A percentile compares a stretch with the other conserved stretches of the same genome.
Evolutionary conservation across 371 early-diverging fungal species (phyloP).

Genomic region (Nosema muscidifuracis): DNA sequence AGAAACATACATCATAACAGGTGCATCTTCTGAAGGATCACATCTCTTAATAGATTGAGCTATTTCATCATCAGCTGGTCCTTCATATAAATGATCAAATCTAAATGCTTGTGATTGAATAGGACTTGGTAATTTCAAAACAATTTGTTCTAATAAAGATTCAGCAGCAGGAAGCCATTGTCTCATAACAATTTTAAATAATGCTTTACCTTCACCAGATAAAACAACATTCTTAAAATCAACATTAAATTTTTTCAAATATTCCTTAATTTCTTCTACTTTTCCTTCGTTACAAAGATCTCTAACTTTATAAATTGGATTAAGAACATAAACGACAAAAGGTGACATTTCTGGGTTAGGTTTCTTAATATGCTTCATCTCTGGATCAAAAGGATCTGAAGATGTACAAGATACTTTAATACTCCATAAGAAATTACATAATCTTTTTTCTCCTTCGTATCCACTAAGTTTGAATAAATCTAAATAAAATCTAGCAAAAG

Average conservation of each 20-base stretch:
- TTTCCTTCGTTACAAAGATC: constrained; percentile 87
- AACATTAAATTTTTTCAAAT: constrained; percentile 78
- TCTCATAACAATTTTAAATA: constrained; percentile 93
- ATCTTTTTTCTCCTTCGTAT: constrained; percentile 69
- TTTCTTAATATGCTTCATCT: constrained; percentile 49
- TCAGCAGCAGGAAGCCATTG: constrained; percentile 98
- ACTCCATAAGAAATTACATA: constrained; percentile 59
- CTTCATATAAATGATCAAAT: constrained; percentile 87
- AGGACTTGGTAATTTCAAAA: constrained; percentile 94
- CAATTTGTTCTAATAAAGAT: constrained; percentile 94
- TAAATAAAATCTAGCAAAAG: constrained; percentile 88
- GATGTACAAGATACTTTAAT: constrained; percentile 54
- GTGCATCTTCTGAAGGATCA: constrained; percentile 77
- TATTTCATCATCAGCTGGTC: constrained; percentile 88
- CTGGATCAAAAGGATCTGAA: constrained; percentile 60
- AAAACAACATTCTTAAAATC: constrained; percentile 73
- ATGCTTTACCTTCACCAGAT: constrained; percentile 80
- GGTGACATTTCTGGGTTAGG: constrained; percentile 75
- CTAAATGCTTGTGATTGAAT: constrained; percentile 84
- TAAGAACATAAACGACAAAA: constrained; percentile 92
- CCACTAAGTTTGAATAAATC: constrained; percentile 90
- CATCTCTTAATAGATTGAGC: constrained; percentile 71
- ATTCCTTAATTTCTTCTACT: constrained; percentile 73
- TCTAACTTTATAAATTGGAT: constrained; percentile 94
- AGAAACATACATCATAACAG: constrained; percentile 96